A percentile compares a stretch with the other conserved stretches of the same genome.
These are phyloP conservation scores for Heliamphora exappendiculata DNA, from an alignment of 148 eudicot genomes.

Conservation along the genomic window DNA sequence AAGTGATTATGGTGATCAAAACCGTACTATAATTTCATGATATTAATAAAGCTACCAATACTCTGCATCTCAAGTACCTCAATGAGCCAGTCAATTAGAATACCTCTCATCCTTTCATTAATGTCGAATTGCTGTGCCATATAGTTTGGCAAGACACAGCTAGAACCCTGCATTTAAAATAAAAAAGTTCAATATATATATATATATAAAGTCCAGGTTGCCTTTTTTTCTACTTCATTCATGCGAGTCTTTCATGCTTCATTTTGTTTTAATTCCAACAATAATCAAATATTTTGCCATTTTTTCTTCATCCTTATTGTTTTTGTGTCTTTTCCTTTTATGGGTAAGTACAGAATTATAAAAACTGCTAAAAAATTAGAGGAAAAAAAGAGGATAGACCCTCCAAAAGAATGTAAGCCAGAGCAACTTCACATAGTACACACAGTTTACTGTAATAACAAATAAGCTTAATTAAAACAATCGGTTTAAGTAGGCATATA, in stretches of 20 bases:
- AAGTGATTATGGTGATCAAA: background rate
- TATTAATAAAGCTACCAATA: background rate
- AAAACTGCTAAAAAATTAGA: background rate
- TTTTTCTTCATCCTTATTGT: background rate
- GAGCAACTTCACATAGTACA: background rate
- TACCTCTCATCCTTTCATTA: slow-evolving; percentile 75
- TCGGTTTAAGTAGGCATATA: too few relatives aligned
- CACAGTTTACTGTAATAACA: background rate
- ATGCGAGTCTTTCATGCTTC: background rate
- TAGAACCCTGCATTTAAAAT: slow-evolving; percentile 31
- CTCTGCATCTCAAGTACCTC: slow-evolving; percentile 45
- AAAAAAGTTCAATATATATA: background rate
- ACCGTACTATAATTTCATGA: background rate
- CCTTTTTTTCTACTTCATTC: too few relatives aligned
- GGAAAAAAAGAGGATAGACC: background rate
- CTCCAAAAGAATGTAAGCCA: background rate
- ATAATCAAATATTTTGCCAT: background rate
- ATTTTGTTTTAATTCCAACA: background rate
- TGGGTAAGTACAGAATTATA: background rate
- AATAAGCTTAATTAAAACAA: background rate
- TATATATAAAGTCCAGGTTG: background rate
- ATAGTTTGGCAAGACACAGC: slow-evolving; percentile 51
- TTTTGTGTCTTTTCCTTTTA: too few relatives aligned
- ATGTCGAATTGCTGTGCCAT: slow-evolving; percentile 66
- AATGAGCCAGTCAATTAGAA: slow-evolving; percentile 90